Evolutionary conservation across 495 filamentous ascomycete genomes (phyloP).

Genomic region (Echria macrotheca): DNA sequence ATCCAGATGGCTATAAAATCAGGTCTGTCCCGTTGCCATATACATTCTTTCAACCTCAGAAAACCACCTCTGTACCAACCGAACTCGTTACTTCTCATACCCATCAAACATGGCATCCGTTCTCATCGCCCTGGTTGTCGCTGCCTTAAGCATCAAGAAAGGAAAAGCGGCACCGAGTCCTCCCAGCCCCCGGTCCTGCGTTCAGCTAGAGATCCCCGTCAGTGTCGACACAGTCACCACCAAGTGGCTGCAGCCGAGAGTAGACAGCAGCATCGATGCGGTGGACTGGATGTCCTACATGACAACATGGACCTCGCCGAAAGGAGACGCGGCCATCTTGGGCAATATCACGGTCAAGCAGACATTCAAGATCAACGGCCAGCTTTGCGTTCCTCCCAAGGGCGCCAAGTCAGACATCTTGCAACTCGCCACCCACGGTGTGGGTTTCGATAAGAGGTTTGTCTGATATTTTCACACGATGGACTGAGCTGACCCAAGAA

Average conservation of each 20-base stretch:
- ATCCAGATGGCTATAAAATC: too few species aligned
- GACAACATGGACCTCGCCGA: conserved; percentile 12
- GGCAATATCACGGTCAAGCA: conserved; percentile 32
- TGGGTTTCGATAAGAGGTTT: conserved; percentile 47
- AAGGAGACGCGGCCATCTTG: background rate
- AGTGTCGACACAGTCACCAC: conserved; percentile 2
- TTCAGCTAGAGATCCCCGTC: conserved; percentile 7
- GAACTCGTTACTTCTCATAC: too few species aligned
- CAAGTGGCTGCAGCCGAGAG: conserved; percentile 10
- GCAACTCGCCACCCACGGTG: conserved; percentile 54
- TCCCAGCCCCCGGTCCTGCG: conserved; percentile 1
- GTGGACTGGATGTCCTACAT: conserved; percentile 21
- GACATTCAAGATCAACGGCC: conserved; percentile 36
- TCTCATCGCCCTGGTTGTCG: background rate
- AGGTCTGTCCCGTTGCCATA: too few species aligned
- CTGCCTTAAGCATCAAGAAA: conserved; percentile 6
- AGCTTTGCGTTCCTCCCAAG: conserved; percentile 35
- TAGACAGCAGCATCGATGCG: conserved; percentile 28
- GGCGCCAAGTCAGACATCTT: conserved; percentile 28
- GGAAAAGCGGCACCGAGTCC: conserved; percentile 3
- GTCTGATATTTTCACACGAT: background rate
- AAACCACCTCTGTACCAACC: too few species aligned
- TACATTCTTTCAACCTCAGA: too few species aligned
- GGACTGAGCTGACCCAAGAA: conserved; percentile 6
- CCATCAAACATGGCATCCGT: conserved; percentile 12